Evolutionary conservation across 108 stramenopile species (phyloP).

Genomic region (Cyclotella sp.): DNA sequence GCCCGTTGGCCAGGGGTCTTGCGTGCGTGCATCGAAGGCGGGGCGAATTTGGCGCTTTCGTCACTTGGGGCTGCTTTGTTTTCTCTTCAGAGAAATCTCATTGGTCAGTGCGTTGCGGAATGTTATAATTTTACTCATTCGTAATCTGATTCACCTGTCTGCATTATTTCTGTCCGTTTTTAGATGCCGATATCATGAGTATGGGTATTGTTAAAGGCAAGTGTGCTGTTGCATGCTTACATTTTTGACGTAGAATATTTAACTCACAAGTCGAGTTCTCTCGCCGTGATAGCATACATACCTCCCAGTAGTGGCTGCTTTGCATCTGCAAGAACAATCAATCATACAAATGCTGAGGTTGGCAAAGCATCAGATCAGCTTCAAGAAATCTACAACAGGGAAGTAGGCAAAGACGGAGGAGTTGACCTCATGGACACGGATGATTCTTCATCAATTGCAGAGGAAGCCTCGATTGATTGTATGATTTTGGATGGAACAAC

Average conservation of each 20-base stretch:
- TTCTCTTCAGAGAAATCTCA: conserved; percentile 90
- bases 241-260: conserved; percentile 7
- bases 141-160: not conserved
- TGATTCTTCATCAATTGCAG: conserved; percentile 10
- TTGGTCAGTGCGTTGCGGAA: conserved; percentile 51
- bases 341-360: not conserved
- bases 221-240: conserved; percentile 62
- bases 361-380: conserved; percentile 20
- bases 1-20: conserved; percentile 89
- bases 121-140: not conserved
- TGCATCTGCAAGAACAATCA: not conserved
- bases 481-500: conserved; percentile 97
- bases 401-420: conserved; percentile 37
- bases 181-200: conserved; percentile 85
- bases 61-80: conserved; percentile 90
- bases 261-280: not conserved
- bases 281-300: conserved; percentile 11
- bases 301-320: conserved; percentile 38
- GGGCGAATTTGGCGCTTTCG: conserved; percentile 76
- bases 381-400: conserved; percentile 34
- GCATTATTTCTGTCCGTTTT: not conserved
- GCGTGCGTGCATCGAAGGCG: conserved; percentile 79
- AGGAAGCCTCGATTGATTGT: conserved; percentile 63
- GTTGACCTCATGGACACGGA: conserved; percentile 31
- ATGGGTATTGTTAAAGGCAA: conserved; percentile 82